Conservation (phyloP, 768 basidiomycete genomes). For the Trametes cingulata region DNA sequence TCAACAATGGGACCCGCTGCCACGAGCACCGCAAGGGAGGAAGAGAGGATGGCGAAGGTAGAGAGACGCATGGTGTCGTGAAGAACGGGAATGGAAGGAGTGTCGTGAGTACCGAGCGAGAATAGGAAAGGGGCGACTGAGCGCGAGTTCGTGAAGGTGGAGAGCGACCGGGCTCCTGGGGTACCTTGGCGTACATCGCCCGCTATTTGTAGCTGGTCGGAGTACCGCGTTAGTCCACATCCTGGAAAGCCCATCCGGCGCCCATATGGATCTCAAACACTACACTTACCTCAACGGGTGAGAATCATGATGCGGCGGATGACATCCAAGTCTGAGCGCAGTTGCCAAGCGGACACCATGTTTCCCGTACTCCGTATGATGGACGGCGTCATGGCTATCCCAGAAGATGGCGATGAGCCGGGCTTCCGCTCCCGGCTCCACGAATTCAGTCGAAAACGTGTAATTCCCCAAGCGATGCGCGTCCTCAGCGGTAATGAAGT, state of each 20-base stretch:
- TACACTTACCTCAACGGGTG: conserved; percentile 2
- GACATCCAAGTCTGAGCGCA: not conserved
- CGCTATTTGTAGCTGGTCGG: conserved; percentile 7
- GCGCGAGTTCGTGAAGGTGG: conserved; percentile 16
- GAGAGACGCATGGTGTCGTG: conserved; percentile 39
- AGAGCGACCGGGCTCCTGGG: conserved; percentile 24
- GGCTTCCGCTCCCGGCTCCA: no score
- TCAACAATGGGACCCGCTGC: conserved; percentile 19
- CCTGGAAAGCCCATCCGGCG: conserved; percentile 24
- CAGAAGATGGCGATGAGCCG: no score
- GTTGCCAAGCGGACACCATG: not conserved
- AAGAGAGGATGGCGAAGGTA: conserved; percentile 34
- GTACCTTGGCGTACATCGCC: not conserved
- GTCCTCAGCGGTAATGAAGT: no score
- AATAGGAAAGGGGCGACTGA: conserved; percentile 22
- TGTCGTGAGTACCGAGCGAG: conserved; percentile 9
- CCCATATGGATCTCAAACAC: conserved; percentile 1
- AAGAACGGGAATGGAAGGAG: conserved; percentile 2
- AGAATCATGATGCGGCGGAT: not conserved
- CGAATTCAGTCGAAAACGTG: no score
- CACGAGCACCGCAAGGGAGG: conserved; percentile 31
- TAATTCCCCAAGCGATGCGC: no score
- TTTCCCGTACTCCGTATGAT: not conserved
- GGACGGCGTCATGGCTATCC: not conserved
- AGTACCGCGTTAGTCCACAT: not conserved